Percentiles rank a stretch among this genome's conserved stretches.
Evolutionary conservation across 2,329 filamentous ascomycete species (phyloP).

Genomic region (Tolypocladium tundrense): DNA sequence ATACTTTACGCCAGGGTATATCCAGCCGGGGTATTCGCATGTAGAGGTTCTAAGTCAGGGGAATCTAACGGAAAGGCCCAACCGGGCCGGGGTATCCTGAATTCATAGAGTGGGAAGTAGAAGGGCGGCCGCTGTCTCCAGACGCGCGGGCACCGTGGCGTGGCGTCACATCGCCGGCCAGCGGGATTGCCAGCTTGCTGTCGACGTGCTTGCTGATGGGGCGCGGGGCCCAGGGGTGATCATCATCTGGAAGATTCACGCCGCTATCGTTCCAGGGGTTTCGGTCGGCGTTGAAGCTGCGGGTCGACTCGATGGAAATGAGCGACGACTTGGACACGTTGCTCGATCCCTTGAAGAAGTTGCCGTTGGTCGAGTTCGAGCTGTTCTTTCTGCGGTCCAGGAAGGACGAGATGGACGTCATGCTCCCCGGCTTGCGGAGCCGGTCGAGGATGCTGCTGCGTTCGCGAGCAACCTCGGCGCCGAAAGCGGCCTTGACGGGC

Average conservation of each 20-base stretch:
- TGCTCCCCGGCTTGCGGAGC: slow-evolving; percentile 87
- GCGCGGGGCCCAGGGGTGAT: slow-evolving; percentile 55
- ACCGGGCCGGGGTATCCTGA: slow-evolving; percentile 92
- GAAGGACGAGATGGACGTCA: slow-evolving; percentile 92
- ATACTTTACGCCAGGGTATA: slow-evolving; percentile 56
- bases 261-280: slow-evolving; percentile 98
- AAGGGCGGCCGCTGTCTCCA: slow-evolving; percentile 83
- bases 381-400: slow-evolving; percentile 92
- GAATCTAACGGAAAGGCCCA: slow-evolving; percentile 79
- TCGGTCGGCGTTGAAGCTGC: slow-evolving; percentile 81
- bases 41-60: slow-evolving; percentile 32
- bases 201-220: slow-evolving; percentile 56
- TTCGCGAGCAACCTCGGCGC: slow-evolving; percentile 69
- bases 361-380: slow-evolving; percentile 68
- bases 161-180: slow-evolving; percentile 73
- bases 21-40: slow-evolving; percentile 53
- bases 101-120: slow-evolving; percentile 88
- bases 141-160: slow-evolving; percentile 76
- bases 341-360: slow-evolving; percentile 85
- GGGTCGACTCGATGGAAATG: slow-evolving; percentile 89
- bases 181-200: slow-evolving; percentile 52
- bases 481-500: slow-evolving; percentile 76
- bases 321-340: slow-evolving; percentile 92
- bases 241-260: slow-evolving; percentile 86
- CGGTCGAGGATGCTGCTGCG: slow-evolving; percentile 81